These are phyloP conservation scores for Hortiboletus campestris DNA, from an alignment of 768 basidiomycete species.

Conservation along the genomic window DNA sequence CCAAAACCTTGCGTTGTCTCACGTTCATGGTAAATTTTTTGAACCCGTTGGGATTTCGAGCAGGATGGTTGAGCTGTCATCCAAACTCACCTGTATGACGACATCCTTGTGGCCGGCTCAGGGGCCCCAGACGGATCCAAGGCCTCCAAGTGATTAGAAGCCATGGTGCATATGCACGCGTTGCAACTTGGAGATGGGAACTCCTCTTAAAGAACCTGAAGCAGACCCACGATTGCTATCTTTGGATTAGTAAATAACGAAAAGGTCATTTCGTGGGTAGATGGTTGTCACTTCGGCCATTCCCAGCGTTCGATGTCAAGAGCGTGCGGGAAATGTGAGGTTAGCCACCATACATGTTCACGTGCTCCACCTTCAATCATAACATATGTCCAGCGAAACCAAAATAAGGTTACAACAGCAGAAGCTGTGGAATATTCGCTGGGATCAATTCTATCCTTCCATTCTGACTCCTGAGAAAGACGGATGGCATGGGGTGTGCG, in stretches of 20 bases:
- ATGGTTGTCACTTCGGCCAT: conserved; percentile 2
- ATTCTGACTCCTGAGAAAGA: conserved; percentile 14
- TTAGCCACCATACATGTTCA: neutral
- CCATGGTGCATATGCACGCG: neutral
- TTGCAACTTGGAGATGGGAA: conserved; percentile 8
- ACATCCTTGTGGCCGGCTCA: neutral
- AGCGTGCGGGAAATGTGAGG: conserved; percentile 9
- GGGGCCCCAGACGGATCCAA: conserved; percentile 1
- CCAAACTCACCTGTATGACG: neutral
- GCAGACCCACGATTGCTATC: conserved; percentile 12
- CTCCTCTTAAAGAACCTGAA: neutral
- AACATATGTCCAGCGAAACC: neutral
- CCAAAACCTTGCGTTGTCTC: neutral
- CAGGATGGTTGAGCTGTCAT: neutral
- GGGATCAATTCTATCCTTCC: conserved; percentile 10
- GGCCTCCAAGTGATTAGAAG: neutral
- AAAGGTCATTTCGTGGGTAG: conserved; percentile 1
- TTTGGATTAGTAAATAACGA: conserved; percentile 1
- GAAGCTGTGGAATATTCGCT: conserved; percentile 1
- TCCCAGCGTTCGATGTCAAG: conserved; percentile 4
- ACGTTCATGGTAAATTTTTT: neutral
- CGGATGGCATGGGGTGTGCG: neutral
- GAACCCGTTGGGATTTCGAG: neutral
- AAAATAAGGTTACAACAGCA: neutral
- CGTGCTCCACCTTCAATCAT: neutral